These are phyloP conservation scores for Thalassiosira hispida DNA, from an alignment of 352 stramenopile species.

Conservation along the genomic window DNA sequence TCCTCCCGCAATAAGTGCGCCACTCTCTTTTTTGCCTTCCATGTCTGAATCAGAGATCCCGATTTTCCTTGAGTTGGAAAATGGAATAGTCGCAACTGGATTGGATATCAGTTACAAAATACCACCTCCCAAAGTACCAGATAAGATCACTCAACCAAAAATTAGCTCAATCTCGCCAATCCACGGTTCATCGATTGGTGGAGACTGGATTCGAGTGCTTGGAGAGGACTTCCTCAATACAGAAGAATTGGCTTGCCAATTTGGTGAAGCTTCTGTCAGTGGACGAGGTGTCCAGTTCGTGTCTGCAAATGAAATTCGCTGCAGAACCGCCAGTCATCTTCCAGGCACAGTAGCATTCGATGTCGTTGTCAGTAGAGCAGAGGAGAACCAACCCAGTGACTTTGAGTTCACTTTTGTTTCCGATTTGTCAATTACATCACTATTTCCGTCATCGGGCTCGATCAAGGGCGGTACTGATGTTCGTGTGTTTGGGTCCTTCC, in stretches of 20 bases:
- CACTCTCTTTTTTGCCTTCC: conserved; percentile 22
- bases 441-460: conserved; percentile 46
- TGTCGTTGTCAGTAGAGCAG: conserved; percentile 39
- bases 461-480: conserved; percentile 55
- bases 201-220: conserved; percentile 50
- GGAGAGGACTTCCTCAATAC: conserved; percentile 63
- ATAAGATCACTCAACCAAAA: conserved; percentile 35
- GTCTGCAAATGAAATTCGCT: conserved; percentile 56
- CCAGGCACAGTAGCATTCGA: conserved; percentile 46
- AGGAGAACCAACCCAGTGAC: neutral
- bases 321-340: conserved; percentile 50
- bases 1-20: conserved; percentile 25
- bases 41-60: conserved; percentile 28
- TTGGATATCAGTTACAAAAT: conserved; percentile 51
- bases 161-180: conserved; percentile 44
- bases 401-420: conserved; percentile 54
- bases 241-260: conserved; percentile 53
- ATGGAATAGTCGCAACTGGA: conserved; percentile 55
- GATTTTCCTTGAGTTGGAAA: conserved; percentile 54
- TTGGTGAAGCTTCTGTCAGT: conserved; percentile 32
- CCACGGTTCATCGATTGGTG: conserved; percentile 41
- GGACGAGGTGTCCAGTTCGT: conserved; percentile 49
- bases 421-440: conserved; percentile 55
- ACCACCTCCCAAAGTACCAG: neutral
- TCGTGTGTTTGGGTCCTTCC: conserved; percentile 56